These are phyloP conservation scores for Ascocoryne sarcoides DNA, from an alignment of 2,329 filamentous ascomycete species.

Conservation along the genomic window DNA sequence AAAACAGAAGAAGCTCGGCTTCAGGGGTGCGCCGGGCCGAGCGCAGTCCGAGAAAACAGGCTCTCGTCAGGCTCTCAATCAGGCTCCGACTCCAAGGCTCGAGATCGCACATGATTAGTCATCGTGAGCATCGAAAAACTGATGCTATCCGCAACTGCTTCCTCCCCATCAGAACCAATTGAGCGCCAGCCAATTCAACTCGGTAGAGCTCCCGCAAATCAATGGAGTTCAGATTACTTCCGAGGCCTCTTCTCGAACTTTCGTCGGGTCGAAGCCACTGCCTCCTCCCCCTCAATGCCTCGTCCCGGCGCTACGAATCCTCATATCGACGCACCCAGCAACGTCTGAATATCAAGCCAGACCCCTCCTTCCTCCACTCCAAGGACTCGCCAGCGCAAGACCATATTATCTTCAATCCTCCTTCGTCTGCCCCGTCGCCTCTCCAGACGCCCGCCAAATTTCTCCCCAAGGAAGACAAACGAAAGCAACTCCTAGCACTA, in stretches of 20 bases:
- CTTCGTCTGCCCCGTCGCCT: slow-evolving; percentile 45
- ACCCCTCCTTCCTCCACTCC: slow-evolving; percentile 45
- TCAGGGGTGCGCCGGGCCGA: not conserved
- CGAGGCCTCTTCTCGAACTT: slow-evolving; percentile 23
- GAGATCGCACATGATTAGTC: too few relatives aligned
- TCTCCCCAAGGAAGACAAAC: slow-evolving; percentile 40
- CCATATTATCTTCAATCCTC: slow-evolving; percentile 49
- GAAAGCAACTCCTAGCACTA: slow-evolving; percentile 21
- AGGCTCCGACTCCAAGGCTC: not conserved
- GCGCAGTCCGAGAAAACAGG: too few relatives aligned
- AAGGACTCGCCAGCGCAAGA: slow-evolving; percentile 30
- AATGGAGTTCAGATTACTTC: slow-evolving; percentile 26
- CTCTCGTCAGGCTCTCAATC: too few relatives aligned
- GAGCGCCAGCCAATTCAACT: too few relatives aligned
- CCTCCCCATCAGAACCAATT: not conserved
- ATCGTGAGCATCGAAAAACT: not conserved
- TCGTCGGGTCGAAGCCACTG: slow-evolving; percentile 22
- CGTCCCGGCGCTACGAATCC: slow-evolving; percentile 26
- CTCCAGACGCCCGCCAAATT: slow-evolving; percentile 60
- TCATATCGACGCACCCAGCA: slow-evolving; percentile 28
- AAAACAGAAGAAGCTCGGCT: too few relatives aligned
- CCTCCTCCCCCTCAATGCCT: slow-evolving; percentile 20
- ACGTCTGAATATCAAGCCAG: slow-evolving; percentile 44
- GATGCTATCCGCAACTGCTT: not conserved
- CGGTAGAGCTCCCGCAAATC: not conserved